phyloP scores from a whole-genome alignment of 345 rosid species.

The Euphorbia lathyris region DNA sequence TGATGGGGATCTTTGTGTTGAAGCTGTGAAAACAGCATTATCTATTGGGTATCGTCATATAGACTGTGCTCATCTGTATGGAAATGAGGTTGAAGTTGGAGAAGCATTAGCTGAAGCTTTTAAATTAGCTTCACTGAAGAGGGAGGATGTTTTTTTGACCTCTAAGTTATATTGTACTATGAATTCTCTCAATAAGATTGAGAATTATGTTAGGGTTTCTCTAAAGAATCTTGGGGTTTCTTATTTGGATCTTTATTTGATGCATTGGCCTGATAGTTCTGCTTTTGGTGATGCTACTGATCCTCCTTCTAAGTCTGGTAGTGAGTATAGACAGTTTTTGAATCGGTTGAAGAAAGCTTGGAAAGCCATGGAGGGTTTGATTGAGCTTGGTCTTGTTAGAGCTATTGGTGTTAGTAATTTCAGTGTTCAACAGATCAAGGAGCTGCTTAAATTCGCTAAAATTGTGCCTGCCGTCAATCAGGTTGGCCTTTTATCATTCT shows the following conservation, averaged over 20 bases:
- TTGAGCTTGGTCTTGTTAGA: conserved; percentile 47
- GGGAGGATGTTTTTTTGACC: conserved; percentile 58
- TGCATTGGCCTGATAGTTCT: conserved; percentile 64
- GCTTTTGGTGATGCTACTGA: conserved; percentile 65
- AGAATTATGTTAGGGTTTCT: conserved; percentile 56
- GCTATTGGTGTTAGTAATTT: conserved; percentile 65
- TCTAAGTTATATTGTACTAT: conserved; percentile 58
- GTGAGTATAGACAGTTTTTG: conserved; percentile 51
- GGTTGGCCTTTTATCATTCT: conserved; percentile 27
- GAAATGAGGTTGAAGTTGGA: conserved; percentile 61
- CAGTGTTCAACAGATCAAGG: conserved; percentile 49
- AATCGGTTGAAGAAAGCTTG: conserved; percentile 58
- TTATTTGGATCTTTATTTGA: conserved; percentile 59
- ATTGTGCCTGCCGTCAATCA: conserved; percentile 60
- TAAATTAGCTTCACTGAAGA: conserved; percentile 32
- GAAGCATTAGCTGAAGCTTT: conserved; percentile 51
- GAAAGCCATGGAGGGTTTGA: conserved; percentile 60
- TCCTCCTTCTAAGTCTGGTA: conserved; percentile 56
- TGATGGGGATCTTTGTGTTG: conserved; percentile 56
- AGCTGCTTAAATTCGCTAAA: conserved; percentile 54
- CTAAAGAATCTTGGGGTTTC: conserved; percentile 58
- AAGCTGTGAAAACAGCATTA: conserved; percentile 53
- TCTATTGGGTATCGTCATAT: conserved; percentile 56
- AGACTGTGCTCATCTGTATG: conserved; percentile 64
- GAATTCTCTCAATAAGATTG: conserved; percentile 64